phyloP scores from a whole-genome alignment of 2,329 filamentous ascomycete species.

The Decorospora gaudefroyi region DNA sequence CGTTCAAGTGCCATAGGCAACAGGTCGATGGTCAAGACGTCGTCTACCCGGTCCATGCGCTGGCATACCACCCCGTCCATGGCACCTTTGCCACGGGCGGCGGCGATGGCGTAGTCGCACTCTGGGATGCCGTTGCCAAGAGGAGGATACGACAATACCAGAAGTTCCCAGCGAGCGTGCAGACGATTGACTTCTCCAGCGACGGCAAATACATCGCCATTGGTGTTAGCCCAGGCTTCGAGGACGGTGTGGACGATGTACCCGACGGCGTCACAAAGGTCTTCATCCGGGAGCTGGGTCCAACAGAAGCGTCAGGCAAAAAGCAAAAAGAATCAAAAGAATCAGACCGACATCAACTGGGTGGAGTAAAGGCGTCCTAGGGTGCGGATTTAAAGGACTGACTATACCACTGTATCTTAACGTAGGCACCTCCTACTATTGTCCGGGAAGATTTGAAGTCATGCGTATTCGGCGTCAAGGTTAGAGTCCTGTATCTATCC shows the following conservation, averaged over 20 bases:
- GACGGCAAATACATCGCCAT: slow-evolving; percentile 80
- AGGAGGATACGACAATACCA: slow-evolving; percentile 87
- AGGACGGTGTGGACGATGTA: slow-evolving; percentile 83
- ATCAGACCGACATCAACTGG: too few relatives aligned
- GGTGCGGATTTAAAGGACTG: too few relatives aligned
- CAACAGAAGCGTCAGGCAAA: slow-evolving; percentile 88
- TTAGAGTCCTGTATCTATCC: too few relatives aligned
- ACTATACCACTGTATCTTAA: too few relatives aligned
- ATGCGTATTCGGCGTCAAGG: too few relatives aligned
- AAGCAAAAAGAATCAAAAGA: too few relatives aligned
- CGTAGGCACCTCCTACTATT: too few relatives aligned
- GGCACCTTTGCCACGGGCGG: slow-evolving; percentile 89
- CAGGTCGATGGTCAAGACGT: slow-evolving; percentile 72
- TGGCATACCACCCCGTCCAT: slow-evolving; percentile 80
- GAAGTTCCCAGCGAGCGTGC: slow-evolving; percentile 77
- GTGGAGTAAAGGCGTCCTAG: too few relatives aligned
- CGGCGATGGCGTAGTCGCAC: slow-evolving; percentile 85
- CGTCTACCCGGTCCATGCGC: slow-evolving; percentile 87
- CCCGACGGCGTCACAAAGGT: slow-evolving; percentile 73
- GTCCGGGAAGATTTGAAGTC: too few relatives aligned
- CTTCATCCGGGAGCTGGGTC: slow-evolving; percentile 79
- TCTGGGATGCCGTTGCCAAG: slow-evolving; percentile 93
- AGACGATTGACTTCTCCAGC: slow-evolving; percentile 73
- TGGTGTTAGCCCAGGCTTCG: slow-evolving; percentile 82
- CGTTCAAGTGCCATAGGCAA: slow-evolving; percentile 97